A percentile compares a stretch with the other conserved stretches of the same genome.
These are phyloP conservation scores for Phytophthora citricola DNA, from an alignment of 352 stramenopile species.

Conservation along the genomic window DNA sequence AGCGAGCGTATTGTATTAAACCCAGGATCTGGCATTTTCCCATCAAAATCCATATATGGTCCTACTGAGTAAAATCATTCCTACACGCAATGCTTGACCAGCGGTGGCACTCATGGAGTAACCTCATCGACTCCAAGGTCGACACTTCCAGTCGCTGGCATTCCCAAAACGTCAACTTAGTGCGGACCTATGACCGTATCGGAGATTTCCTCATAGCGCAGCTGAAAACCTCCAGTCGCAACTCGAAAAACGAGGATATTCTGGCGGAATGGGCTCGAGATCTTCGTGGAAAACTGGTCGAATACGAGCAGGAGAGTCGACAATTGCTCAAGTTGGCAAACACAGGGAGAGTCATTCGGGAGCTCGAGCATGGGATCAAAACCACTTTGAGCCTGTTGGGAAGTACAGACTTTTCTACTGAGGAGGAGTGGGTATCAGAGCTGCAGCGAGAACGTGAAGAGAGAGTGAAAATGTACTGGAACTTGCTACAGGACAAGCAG, in stretches of 20 bases:
- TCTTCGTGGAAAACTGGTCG: background rate
- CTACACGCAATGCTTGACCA: too few species aligned
- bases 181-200: background rate
- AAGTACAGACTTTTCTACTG: background rate
- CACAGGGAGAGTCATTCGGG: slow-evolving; percentile 20
- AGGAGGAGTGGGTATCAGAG: background rate
- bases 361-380: background rate
- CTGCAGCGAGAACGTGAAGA: slow-evolving; percentile 1
- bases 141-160: slow-evolving; percentile 5
- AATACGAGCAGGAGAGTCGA: slow-evolving; percentile 28
- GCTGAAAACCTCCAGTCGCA: background rate
- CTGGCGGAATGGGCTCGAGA: background rate
- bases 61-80: too few species aligned
- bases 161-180: background rate
- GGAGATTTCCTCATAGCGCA: slow-evolving; percentile 6
- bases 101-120: slow-evolving; percentile 6
- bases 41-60: too few species aligned
- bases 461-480: slow-evolving; percentile 4
- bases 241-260: too few species aligned
- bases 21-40: too few species aligned
- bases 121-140: background rate
- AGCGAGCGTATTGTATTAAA: background rate
- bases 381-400: background rate
- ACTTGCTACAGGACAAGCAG: slow-evolving; percentile 1
- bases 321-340: slow-evolving; percentile 25